Percentiles rank a stretch among this genome's conserved stretches.
Evolutionary conservation across 495 filamentous ascomycete species (phyloP).

Genomic region (Usnea hakonensis): DNA sequence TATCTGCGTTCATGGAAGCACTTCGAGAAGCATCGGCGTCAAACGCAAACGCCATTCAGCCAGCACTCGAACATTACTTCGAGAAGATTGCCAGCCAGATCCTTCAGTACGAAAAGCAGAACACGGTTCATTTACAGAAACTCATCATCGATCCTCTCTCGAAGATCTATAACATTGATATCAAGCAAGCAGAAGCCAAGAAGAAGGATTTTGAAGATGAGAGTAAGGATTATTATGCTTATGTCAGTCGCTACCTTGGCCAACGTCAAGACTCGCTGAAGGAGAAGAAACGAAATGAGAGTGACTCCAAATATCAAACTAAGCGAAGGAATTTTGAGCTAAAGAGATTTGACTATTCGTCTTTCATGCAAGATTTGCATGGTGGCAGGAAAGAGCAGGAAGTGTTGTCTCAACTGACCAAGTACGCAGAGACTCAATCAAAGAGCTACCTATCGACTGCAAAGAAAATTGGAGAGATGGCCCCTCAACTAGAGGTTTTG

Average conservation of each 20-base stretch:
- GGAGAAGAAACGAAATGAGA: constrained; percentile 90
- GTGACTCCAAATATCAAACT: constrained; percentile 90
- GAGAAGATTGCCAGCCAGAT: constrained; percentile 94
- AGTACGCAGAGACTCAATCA: constrained; percentile 87
- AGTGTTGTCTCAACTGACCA: constrained; percentile 89
- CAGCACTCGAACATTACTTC: constrained; percentile 95
- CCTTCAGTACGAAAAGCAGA: constrained; percentile 73
- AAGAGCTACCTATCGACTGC: constrained; percentile 71
- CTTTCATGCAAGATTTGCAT: constrained; percentile 97
- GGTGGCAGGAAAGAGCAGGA: constrained; percentile 97
- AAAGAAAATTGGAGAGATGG: constrained; percentile 78
- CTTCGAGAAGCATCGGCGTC: constrained; percentile 80
- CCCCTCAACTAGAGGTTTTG: constrained; percentile 89
- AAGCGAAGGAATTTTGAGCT: constrained; percentile 93
- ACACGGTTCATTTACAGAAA: constrained; percentile 75
- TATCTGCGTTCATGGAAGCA: constrained; percentile 75
- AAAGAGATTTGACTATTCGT: constrained; percentile 96
- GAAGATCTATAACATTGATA: constrained; percentile 87
- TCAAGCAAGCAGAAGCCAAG: constrained; percentile 95
- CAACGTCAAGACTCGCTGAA: constrained; percentile 93
- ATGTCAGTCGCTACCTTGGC: constrained; percentile 87
- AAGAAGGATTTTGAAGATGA: constrained; percentile 98
- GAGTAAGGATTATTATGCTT: constrained; percentile 94
- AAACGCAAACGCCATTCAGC: constrained; percentile 91
- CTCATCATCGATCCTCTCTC: constrained; percentile 89